Evolutionary conservation across 176 grass and related monocot genomes (phyloP), one percentile per base, ranked within the genome.

Genomic region (Dactylis glomerata): DNA sequence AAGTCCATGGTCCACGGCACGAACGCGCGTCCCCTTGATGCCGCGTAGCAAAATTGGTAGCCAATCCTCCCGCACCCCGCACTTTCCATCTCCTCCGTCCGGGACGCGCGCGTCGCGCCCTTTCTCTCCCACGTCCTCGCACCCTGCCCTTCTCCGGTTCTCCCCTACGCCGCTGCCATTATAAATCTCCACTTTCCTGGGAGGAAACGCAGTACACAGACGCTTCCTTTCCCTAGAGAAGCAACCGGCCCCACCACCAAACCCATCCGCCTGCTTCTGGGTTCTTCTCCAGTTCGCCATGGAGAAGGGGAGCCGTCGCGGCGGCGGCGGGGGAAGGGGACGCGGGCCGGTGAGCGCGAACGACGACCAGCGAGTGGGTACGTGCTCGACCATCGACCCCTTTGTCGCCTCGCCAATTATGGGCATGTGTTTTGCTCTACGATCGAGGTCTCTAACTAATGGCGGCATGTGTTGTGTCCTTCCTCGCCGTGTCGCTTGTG

Each of bases 221-320:
- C 7, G 56, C 4, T 15, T n/a, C 8, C 42, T 79, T 80, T 17
- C 41, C 40, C 6, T 71, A 4, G 26, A 79, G 49, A 51, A 86
- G 40, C 76, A n/a, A 32, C 62, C 51, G 63, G 59, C 20, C 57
- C 12, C 73, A 10, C 51, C 17, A 55, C 20, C 10, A 36, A 33
- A 9, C 14, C 27, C 26, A 45, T 26, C 75, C 19, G 68, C 27
- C 20, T 2, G 71, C 22, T 83, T 83, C 56, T 17, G 7, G 22
- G 49, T 5, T 10, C 4, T 14, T 74, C 31, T 51, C 45, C 44
- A 33, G 52, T 8, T 70, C 52, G 68, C 76, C 67, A 86, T 80
- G 84, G 37, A 27, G 37, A 73, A 26, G 11, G 84, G 65, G n/a
- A 61, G 84, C 37, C 84, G 64, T 45, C 51, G 65, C 49, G 16